Base-by-base conservation (phyloP, 2,329 filamentous ascomycete genomes). In the Xylariaceae sp. region DNA sequence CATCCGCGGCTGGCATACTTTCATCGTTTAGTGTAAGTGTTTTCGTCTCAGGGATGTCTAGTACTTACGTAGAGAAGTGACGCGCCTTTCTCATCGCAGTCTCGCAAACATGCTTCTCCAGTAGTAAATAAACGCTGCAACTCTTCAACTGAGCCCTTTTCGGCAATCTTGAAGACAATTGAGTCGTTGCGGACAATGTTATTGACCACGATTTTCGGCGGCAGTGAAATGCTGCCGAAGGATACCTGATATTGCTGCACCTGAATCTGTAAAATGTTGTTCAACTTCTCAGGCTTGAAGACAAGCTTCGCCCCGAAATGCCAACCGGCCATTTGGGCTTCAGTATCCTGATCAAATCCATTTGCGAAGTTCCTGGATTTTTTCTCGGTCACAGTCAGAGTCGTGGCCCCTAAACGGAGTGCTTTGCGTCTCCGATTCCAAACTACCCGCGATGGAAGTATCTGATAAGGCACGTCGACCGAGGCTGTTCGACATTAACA, bases 351-450 rank as follows among this genome's bases (percentile, higher is more conserved):
- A n/a, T 42, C n/a, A 24, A 4, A 5, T 11, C 26, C 16, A 18
- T 18, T 21, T 42, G 39, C n/a, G 24, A 42, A 42, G 9, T 11
- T 24, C 20, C 37, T 29, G 8, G 47, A 24, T 36, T 36, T 50
- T 36, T 50, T 50, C 24, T 50, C 47, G 8, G 29, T 42, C 18
- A 50, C 20, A 35, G 47, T 50, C 29, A 50, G 21, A 18, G 37
- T 49, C 16, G 20, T 50, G 39, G 16, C 20, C 8, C 47, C 47
- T 16, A 44, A 10, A 44, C 37, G 37, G 29, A 50, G 7, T 36
- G 37, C 15, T 21, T 29, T 50, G 18, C 21, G 32, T 27, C 39
- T 42, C 15, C 26, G 37, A 27, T 29, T 43, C 29, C 39, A 43
- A 16, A 27, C 18, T 16, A 50, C 37, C 23, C 26, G 27, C 6